Base-by-base conservation (phyloP, 1,284 basidiomycete species). In the Pyrrhoderma noxium region DNA sequence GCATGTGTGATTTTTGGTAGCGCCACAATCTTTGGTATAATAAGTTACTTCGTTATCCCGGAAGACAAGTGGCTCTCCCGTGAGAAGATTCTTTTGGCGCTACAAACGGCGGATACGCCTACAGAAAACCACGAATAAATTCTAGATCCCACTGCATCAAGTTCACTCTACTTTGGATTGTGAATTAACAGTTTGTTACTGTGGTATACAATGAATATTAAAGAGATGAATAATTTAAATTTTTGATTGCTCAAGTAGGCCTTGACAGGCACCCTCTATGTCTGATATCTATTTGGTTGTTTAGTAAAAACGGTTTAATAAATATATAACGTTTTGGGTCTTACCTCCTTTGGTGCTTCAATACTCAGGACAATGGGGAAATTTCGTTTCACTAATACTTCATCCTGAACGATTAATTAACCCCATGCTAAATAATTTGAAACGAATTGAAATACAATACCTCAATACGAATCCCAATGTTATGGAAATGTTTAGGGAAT, bases 381-480 rank as follows among this genome's bases (percentile, higher is more conserved):
- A 21, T 82, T 70, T 57, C 80, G 72, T 1, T 82, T 79, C 8
- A 96, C 75, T 0, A 93, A 72, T 0, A 96, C 83, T 60, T 93
- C 91, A 60, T 96, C 93, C 82, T 90, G 57, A 7, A 27, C 16
- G 39, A 40, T 55, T 37, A 36, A 2, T 42, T 47, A 53, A 13
- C 43, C 40, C 37, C 45, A 39, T 47, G 34, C 2, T 8, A 37
- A 37, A 37, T 11, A n/a, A n/a, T 16, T 16, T 5, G 14, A 40
- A 14, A 22, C 8, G 38, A 22, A 14, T 40, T 40, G 16, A 40
- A 40, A n/a, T 18, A 25, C 61, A 68, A 40, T 55, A 83, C 87
- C 74, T 96, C 93, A 61, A 96, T 91, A 43, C 93, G 79, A 55
- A 96, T 83, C 3, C 89, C 91, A 22, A 94, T 77, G 56, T 91